These are phyloP conservation scores for Phialophora verrucosa DNA, from an alignment of 2,329 filamentous ascomycete genomes.

Conservation along the genomic window DNA sequence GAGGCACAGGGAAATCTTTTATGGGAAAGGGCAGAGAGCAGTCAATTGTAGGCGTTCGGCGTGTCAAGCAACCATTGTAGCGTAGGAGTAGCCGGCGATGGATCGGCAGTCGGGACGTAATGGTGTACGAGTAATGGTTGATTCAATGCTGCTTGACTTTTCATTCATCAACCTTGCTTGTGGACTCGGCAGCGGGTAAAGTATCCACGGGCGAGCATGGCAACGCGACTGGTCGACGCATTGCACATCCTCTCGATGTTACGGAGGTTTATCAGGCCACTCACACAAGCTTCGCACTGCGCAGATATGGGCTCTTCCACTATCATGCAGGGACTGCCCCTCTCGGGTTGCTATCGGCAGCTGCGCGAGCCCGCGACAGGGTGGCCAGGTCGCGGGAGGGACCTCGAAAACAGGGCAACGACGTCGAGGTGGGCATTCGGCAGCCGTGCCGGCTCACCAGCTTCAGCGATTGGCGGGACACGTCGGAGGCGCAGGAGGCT, in stretches of 20 bases:
- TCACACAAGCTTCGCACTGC: background rate
- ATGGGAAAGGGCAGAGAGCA: constrained; percentile 7
- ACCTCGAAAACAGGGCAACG: constrained; percentile 4
- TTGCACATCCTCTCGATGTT: background rate
- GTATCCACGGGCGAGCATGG: constrained; percentile 12
- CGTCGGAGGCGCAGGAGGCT: background rate
- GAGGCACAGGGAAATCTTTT: constrained; percentile 8
- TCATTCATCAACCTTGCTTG: background rate
- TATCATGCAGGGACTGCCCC: constrained; percentile 9
- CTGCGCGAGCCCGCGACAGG: background rate
- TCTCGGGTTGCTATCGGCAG: background rate
- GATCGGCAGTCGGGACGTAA: constrained; percentile 22
- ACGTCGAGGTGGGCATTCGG: background rate
- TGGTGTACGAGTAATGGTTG: background rate
- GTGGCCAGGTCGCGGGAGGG: background rate
- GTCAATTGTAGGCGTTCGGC: background rate
- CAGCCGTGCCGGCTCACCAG: background rate
- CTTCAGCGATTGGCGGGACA: constrained; percentile 22
- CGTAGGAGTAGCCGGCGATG: constrained; percentile 6
- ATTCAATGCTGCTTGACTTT: constrained; percentile 11
- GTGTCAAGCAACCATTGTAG: background rate
- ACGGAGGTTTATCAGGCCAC: constrained; percentile 8
- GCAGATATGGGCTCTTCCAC: background rate
- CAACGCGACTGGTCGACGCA: constrained; percentile 3
- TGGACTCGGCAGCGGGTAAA: constrained; percentile 13